These are phyloP conservation scores for Rhododendron mucronatum DNA, from an alignment of 148 eudicot species.

Conservation along the genomic window DNA sequence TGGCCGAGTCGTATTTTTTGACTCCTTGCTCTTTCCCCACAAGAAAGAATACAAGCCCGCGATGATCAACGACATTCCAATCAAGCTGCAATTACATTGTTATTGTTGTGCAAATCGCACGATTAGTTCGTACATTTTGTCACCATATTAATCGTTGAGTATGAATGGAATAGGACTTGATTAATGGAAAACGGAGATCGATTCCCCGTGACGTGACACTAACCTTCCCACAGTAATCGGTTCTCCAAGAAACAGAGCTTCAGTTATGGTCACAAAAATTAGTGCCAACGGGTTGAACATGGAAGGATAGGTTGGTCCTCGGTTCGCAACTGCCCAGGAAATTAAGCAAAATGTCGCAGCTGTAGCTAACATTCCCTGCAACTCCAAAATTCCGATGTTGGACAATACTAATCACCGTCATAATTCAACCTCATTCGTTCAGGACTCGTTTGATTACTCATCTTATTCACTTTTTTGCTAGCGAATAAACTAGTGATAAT, in stretches of 20 bases:
- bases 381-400: not conserved
- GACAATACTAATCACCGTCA: not conserved
- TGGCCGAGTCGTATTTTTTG: constrained; percentile 2
- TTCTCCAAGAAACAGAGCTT: constrained; percentile 43
- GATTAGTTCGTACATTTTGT: too few relatives aligned
- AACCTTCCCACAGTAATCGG: constrained; percentile 48
- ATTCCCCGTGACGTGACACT: not conserved
- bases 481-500: not conserved
- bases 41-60: constrained; percentile 51
- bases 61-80: constrained; percentile 50
- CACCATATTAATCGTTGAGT: too few relatives aligned
- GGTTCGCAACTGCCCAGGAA: constrained; percentile 45
- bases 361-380: constrained; percentile 50
- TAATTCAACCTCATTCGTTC: not conserved
- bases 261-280: constrained; percentile 44
- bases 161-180: not conserved
- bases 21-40: constrained; percentile 46
- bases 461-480: not conserved
- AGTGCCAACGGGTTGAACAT: constrained; percentile 63
- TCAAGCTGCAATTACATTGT: constrained; percentile 37
- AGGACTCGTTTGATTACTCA: not conserved
- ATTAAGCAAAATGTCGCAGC: constrained; percentile 45
- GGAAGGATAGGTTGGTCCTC: constrained; percentile 65
- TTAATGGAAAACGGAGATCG: not conserved
- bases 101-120: not conserved